These are phyloP conservation scores for Fusarium solani-melongenae DNA, from an alignment of 2,329 filamentous ascomycete genomes.

Conservation along the genomic window DNA sequence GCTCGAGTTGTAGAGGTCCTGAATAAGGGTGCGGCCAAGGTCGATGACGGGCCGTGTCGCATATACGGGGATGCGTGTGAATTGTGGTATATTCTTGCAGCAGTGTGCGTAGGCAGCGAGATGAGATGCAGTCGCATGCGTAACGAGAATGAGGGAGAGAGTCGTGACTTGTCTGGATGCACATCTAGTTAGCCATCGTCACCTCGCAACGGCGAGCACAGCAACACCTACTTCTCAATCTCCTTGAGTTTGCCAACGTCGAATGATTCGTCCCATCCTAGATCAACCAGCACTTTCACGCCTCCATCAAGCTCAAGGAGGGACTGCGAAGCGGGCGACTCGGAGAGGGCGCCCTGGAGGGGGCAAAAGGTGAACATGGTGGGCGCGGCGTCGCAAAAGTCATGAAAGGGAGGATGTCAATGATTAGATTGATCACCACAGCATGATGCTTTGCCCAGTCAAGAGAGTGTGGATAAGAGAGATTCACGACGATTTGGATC, in stretches of 20 bases:
- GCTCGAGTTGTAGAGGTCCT: constrained; percentile 92
- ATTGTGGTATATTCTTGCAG: constrained; percentile 94
- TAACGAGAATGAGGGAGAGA: constrained; percentile 91
- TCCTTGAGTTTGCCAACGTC: constrained; percentile 84
- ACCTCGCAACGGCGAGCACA: not conserved
- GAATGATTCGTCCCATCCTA: constrained; percentile 96
- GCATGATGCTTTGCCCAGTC: constrained; percentile 33
- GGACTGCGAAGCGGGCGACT: constrained; percentile 91
- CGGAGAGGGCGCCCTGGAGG: constrained; percentile 88
- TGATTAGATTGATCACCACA: constrained; percentile 26
- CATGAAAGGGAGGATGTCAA: constrained; percentile 16
- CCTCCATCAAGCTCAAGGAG: constrained; percentile 96
- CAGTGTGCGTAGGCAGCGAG: constrained; percentile 95
- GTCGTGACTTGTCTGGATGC: constrained; percentile 82
- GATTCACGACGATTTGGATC: not conserved
- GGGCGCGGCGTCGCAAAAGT: constrained; percentile 30
- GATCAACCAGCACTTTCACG: constrained; percentile 92
- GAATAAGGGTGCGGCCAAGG: constrained; percentile 87
- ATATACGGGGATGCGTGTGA: constrained; percentile 92
- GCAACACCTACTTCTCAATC: constrained; percentile 80
- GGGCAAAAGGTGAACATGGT: constrained; percentile 98
- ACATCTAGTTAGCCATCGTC: constrained; percentile 32
- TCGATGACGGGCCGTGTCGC: constrained; percentile 94
- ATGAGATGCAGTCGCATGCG: constrained; percentile 91
- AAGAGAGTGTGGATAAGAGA: not conserved